phyloP scores from a whole-genome alignment of 1,284 basidiomycete species.

The Ganoderma multipileum region DNA sequence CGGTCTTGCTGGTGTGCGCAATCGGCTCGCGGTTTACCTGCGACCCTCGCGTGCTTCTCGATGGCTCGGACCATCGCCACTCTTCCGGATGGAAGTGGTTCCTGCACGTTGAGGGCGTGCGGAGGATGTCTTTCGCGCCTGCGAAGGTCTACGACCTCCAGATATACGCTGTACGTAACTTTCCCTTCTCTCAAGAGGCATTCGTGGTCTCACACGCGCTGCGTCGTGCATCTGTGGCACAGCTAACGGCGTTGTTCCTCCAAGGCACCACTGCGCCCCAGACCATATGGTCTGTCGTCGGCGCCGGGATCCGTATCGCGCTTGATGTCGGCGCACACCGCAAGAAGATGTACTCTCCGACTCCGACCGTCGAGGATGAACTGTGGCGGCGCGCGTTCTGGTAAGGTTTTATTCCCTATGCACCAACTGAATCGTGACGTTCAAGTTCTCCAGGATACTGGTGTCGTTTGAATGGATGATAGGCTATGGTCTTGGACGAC shows the following conservation, averaged over 20 bases:
- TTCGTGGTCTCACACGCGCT: no score
- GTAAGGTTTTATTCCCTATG: no score
- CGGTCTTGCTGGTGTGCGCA: constrained; percentile 79
- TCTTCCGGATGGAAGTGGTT: constrained; percentile 82
- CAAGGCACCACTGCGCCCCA: constrained; percentile 56
- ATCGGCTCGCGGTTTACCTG: constrained; percentile 71
- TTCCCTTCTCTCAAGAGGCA: neutral
- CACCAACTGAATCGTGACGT: neutral
- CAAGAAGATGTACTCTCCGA: constrained; percentile 40
- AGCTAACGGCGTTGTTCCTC: constrained; percentile 32
- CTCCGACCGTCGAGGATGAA: constrained; percentile 49
- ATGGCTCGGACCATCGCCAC: constrained; percentile 49
- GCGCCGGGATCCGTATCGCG: constrained; percentile 56
- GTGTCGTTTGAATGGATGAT: constrained; percentile 65
- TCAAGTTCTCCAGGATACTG: constrained; percentile 53
- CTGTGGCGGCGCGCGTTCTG: constrained; percentile 77
- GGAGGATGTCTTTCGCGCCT: constrained; percentile 60
- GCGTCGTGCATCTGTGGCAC: no score
- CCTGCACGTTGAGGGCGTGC: constrained; percentile 62
- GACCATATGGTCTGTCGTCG: constrained; percentile 55
- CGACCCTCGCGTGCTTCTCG: constrained; percentile 67
- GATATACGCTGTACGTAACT: constrained; percentile 46
- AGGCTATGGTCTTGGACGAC: constrained; percentile 81
- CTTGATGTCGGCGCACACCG: constrained; percentile 53
- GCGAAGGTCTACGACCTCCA: constrained; percentile 76